These are phyloP conservation scores for Mucor indicus DNA, from an alignment of 371 early-diverging fungal species.

Conservation along the genomic window DNA sequence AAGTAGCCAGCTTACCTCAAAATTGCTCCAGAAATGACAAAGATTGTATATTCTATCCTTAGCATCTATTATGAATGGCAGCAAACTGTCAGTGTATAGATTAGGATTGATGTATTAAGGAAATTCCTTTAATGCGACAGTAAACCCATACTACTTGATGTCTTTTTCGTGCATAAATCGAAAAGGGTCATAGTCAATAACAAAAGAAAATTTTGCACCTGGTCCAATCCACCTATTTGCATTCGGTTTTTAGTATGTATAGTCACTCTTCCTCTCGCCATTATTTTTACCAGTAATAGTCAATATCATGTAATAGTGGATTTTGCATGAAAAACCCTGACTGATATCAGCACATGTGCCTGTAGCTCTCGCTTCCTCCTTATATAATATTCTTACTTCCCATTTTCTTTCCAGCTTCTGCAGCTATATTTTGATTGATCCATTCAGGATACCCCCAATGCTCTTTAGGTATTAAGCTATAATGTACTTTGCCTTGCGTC, in stretches of 20 bases:
- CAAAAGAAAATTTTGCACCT: conserved; percentile 80
- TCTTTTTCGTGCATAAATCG: conserved; percentile 73
- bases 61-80: conserved; percentile 32
- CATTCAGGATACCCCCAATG: conserved; percentile 85
- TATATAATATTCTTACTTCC: conserved; percentile 69
- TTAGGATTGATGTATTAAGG: conserved; percentile 46
- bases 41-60: conserved; percentile 45
- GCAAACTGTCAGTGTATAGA: conserved; percentile 36
- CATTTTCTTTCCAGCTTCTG: conserved; percentile 58
- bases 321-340: conserved; percentile 91
- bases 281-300: conserved; percentile 95
- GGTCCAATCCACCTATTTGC: conserved; percentile 97
- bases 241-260: too few species aligned
- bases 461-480: conserved; percentile 47
- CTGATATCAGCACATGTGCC: conserved; percentile 91
- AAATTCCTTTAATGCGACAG: conserved; percentile 78
- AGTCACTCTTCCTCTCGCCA: too few species aligned
- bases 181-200: conserved; percentile 91
- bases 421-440: conserved; percentile 73
- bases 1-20: too few species aligned
- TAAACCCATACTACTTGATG: conserved; percentile 84
- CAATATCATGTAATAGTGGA: conserved; percentile 70
- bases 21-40: conserved; percentile 78
- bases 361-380: conserved; percentile 82
- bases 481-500: conserved; percentile 52